Base-by-base conservation (phyloP, 1,139 yeast species). In the Debaryomyces psychrophilus region DNA sequence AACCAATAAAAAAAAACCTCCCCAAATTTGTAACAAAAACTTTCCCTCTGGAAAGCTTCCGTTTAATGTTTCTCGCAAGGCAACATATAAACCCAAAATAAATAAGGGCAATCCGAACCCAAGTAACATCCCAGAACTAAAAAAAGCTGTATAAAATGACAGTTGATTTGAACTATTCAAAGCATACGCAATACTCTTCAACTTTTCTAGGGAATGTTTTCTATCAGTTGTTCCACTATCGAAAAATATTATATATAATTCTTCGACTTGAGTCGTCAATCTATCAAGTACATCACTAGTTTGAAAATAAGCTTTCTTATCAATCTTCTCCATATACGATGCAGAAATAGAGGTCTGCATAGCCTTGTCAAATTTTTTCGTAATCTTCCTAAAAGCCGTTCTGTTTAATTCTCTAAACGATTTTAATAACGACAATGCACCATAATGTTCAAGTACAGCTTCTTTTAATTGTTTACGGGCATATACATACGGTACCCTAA, bases 361-460 rank as follows among this genome's bases (percentile, higher is more conserved):
- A 3, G 85, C 73, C 58, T 93, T 93, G 67, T 93, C 99, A 61
- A 81, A 90, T 64, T 93, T 93, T 60, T 93, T 93, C 46, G 90
- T 76, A 59, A 93, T 84, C 59, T 93, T 93, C 47, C 97, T 78
- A 57, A 92, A 83, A 0, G 95, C 99, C 0, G 96, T 90, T 31
- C 90, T 76, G 64, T 93, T 93, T 55, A 92, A 67, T 37, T 84
- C 76, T 52, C 89, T 77, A 62, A 83, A 93, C 1, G 95, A 87
- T 55, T 84, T 83, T 45, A 93, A 72, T 39, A 93, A 73, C 52
- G 92, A 90, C 50, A 93, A 69, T 8, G 88, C 82, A 46, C 96
- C 76, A 64, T 92, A 93, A 55, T 81, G 85, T 59, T 92, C 97
- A 47, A 85, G 71, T 11, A 89, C 66, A 0, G 97, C 97, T 31